A percentile compares a stretch with the other conserved stretches of the same genome.
Evolutionary conservation across 257 asterid species (phyloP).

Genomic region (Galeopsis tetrahit): DNA sequence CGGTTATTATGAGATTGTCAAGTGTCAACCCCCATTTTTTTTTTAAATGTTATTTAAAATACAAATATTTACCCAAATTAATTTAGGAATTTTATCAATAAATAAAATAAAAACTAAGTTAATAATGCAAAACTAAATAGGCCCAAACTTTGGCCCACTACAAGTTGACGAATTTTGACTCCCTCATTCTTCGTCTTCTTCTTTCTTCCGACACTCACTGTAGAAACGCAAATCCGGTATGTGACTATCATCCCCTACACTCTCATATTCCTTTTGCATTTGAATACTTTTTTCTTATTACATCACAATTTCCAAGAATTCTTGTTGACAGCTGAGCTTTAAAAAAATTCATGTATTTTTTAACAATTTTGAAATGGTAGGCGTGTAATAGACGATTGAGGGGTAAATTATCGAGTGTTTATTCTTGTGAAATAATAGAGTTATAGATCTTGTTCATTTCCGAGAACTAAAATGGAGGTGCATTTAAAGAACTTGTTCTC

Average conservation of each 20-base stretch:
- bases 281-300: not conserved
- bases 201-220: not conserved
- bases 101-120: no score
- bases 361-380: not conserved
- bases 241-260: not conserved
- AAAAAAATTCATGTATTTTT: not conserved
- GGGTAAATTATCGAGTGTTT: not conserved
- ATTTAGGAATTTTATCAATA: no score
- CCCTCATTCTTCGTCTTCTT: not conserved
- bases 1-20: no score
- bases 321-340: not conserved
- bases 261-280: not conserved
- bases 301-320: not conserved
- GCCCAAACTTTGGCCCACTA: conserved; percentile 25
- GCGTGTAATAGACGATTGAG: not conserved
- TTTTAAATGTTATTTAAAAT: no score
- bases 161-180: conserved; percentile 23
- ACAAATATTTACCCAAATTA: no score
- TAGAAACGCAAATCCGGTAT: conserved; percentile 6
- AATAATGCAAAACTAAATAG: not conserved
- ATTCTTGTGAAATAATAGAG: not conserved
- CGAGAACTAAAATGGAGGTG: conserved; percentile 41
- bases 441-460: conserved; percentile 29
- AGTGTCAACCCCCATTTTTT: no score
- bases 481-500: conserved; percentile 55